Conservation (phyloP, 179 eudicot genomes). For the Beta lomatogona region DNA sequence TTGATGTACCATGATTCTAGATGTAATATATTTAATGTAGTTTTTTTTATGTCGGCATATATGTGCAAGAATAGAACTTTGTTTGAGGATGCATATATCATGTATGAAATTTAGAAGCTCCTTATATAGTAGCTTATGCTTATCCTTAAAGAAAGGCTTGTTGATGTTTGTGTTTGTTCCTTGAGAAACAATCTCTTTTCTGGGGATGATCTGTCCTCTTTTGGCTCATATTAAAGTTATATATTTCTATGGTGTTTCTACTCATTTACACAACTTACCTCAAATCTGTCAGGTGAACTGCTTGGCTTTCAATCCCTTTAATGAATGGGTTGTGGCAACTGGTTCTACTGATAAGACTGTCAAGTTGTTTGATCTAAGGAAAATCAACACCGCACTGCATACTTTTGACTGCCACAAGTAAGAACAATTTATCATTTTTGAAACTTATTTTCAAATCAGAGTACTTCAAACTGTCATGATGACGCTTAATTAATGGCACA, state of each 20-base stretch:
- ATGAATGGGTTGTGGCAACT: slow-evolving; percentile 96
- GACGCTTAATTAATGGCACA: background rate
- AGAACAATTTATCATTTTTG: slow-evolving; percentile 18
- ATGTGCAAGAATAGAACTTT: background rate
- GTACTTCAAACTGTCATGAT: background rate
- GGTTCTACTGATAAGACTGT: slow-evolving; percentile 97
- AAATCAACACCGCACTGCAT: slow-evolving; percentile 66
- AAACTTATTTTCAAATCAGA: background rate
- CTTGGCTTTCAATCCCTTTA: slow-evolving; percentile 93
- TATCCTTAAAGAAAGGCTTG: background rate
- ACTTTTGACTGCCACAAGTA: slow-evolving; percentile 95
- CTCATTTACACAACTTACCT: background rate
- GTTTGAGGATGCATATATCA: background rate
- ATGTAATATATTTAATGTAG: background rate
- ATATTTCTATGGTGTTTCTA: background rate
- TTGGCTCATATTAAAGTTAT: background rate
- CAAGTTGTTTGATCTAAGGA: slow-evolving; percentile 81
- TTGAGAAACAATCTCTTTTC: background rate
- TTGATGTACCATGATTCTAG: background rate
- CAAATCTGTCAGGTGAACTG: slow-evolving; percentile 68
- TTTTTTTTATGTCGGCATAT: background rate
- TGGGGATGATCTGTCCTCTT: background rate
- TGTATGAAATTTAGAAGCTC: background rate
- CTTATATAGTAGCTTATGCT: background rate
- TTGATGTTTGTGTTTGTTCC: background rate